Conservation (phyloP, 2,329 filamentous ascomycete genomes). For the Colletotrichum siamense region DNA sequence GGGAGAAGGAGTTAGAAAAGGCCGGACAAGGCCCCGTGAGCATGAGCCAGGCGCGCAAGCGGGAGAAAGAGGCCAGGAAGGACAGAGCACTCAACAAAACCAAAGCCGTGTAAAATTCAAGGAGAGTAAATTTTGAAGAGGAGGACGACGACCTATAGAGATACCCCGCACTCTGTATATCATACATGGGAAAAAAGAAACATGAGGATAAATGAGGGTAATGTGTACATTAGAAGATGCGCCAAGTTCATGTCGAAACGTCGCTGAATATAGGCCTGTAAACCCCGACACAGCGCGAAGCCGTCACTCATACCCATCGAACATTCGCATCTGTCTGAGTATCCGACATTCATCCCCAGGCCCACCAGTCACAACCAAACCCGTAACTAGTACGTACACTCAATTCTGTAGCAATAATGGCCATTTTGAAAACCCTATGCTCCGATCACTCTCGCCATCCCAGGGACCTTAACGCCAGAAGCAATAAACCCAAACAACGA, state of each 20-base stretch:
- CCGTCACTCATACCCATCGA: background rate
- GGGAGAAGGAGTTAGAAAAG: constrained; percentile 49
- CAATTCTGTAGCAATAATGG: background rate
- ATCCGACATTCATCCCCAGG: background rate
- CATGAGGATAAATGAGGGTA: background rate
- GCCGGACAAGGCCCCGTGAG: constrained; percentile 57
- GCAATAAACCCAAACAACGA: background rate
- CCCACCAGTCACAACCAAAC: background rate
- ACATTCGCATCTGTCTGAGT: background rate
- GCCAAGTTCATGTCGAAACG: background rate
- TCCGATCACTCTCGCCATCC: background rate
- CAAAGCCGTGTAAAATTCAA: constrained; percentile 1
- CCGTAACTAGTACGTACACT: background rate
- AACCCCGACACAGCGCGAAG: background rate
- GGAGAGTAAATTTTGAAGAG: background rate
- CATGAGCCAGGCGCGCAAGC: constrained; percentile 72
- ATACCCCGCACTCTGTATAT: constrained; percentile 19
- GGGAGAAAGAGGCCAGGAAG: constrained; percentile 63
- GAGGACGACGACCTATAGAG: background rate
- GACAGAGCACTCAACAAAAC: constrained; percentile 30
- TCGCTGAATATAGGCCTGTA: background rate
- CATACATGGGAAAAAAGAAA: background rate
- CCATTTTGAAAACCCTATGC: background rate
- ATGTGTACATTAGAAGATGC: constrained; percentile 13
- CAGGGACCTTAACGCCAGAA: constrained; percentile 3